Evolutionary conservation across 2,329 filamentous ascomycete genomes (phyloP).

Genomic region (Lachnellula cervina): DNA sequence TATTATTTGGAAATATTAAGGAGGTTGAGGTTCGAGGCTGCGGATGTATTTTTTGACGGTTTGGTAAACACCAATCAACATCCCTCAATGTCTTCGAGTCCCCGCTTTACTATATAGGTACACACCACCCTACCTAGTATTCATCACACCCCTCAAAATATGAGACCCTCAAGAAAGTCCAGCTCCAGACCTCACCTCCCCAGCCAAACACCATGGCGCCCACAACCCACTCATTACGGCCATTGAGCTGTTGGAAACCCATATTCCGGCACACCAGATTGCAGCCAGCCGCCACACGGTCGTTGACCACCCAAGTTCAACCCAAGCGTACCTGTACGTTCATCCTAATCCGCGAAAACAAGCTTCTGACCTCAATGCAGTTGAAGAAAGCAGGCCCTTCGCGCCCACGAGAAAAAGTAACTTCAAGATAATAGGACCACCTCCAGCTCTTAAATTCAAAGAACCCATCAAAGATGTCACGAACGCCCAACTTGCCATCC

Average conservation of each 20-base stretch:
- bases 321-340: slow-evolving; percentile 32
- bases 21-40: slow-evolving; percentile 1
- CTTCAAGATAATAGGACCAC: slow-evolving; percentile 46
- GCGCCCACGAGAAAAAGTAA: no score
- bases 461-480: slow-evolving; percentile 67
- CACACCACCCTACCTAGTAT: no score
- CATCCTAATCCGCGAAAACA: neutral
- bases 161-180: slow-evolving; percentile 10
- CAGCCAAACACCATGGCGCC: slow-evolving; percentile 25
- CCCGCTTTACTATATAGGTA: no score
- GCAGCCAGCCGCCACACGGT: slow-evolving; percentile 41
- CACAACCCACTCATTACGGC: slow-evolving; percentile 47
- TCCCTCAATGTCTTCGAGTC: neutral
- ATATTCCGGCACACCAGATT: slow-evolving; percentile 55
- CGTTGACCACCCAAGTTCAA: slow-evolving; percentile 46
- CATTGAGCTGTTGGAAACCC: slow-evolving; percentile 65
- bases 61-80: neutral
- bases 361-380: slow-evolving; percentile 15
- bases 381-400: slow-evolving; percentile 36
- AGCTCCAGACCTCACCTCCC: slow-evolving; percentile 13
- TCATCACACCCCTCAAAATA: slow-evolving; percentile 16
- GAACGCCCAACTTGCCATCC: slow-evolving; percentile 61
- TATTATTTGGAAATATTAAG: neutral
- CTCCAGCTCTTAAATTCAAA: slow-evolving; percentile 53
- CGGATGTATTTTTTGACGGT: neutral